A percentile compares a stretch with the other conserved stretches of the same genome.
These are phyloP conservation scores for Mucor indicus DNA, from an alignment of 371 early-diverging fungal species.

Conservation along the genomic window DNA sequence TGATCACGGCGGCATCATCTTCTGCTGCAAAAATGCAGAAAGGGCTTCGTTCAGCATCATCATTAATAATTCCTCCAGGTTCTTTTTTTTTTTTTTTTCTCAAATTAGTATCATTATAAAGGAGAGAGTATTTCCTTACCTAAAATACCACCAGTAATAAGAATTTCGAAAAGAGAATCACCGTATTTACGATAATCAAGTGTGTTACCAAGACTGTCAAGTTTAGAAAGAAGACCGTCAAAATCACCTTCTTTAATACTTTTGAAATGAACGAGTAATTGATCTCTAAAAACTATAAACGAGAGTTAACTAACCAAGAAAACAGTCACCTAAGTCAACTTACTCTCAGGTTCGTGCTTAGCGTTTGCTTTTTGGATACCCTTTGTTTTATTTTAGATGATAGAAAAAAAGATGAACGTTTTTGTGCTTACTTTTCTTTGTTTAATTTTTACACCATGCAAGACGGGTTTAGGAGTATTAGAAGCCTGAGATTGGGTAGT, in stretches of 20 bases:
- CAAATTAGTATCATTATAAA: too few relatives aligned
- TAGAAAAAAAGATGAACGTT: not conserved
- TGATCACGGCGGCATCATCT: constrained; percentile 68
- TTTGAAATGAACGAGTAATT: constrained; percentile 62
- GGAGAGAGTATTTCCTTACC: too few relatives aligned
- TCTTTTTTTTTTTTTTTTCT: constrained; percentile 8
- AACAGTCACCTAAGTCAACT: constrained; percentile 6
- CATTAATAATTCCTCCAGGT: constrained; percentile 87
- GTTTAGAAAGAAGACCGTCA: constrained; percentile 64
- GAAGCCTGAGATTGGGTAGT: constrained; percentile 56
- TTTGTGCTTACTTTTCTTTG: constrained; percentile 60
- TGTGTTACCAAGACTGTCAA: constrained; percentile 82
- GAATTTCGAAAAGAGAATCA: constrained; percentile 88
- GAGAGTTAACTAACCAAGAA: not conserved
- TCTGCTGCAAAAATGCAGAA: constrained; percentile 82
- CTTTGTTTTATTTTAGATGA: constrained; percentile 31
- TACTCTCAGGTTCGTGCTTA: constrained; percentile 83
- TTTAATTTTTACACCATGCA: constrained; percentile 83
- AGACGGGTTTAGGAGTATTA: constrained; percentile 61
- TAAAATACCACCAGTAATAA: constrained; percentile 87
- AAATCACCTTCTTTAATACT: constrained; percentile 66
- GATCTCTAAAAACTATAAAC: constrained; percentile 69
- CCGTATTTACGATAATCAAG: constrained; percentile 93
- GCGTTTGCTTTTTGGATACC: constrained; percentile 82
- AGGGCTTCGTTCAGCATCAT: constrained; percentile 76